Evolutionary conservation across 306 rosid species (phyloP).

Genomic region (Alnus rubra): DNA sequence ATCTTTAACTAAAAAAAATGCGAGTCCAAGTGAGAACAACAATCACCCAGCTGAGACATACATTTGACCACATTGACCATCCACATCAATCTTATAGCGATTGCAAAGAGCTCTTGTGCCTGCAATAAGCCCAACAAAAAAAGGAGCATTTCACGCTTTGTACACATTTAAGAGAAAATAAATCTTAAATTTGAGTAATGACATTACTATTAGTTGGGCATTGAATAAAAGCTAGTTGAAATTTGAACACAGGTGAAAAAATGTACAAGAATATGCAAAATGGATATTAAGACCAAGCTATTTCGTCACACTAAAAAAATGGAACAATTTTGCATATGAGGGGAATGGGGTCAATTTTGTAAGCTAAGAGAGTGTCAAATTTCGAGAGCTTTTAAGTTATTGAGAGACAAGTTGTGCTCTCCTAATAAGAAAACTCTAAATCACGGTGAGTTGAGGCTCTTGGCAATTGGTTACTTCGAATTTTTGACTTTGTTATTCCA

Average conservation of each 20-base stretch:
- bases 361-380: no score
- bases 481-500: no score
- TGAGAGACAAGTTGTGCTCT: no score
- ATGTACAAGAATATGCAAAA: not conserved
- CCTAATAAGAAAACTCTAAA: no score
- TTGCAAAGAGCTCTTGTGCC: conserved; percentile 60
- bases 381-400: no score
- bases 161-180: not conserved
- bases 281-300: not conserved
- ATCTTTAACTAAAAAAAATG: not conserved
- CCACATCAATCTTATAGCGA: conserved; percentile 75
- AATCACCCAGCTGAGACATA: conserved; percentile 34
- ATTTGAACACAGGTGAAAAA: not conserved
- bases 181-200: not conserved
- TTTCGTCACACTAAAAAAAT: no score
- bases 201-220: not conserved
- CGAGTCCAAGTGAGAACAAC: not conserved
- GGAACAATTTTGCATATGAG: no score
- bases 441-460: no score
- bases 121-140: conserved; percentile 29
- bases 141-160: not conserved
- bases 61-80: conserved; percentile 63
- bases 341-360: no score
- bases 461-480: no score
- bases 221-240: not conserved